Conservation (phyloP, 345 rosid species). For the Populus alba region DNA sequence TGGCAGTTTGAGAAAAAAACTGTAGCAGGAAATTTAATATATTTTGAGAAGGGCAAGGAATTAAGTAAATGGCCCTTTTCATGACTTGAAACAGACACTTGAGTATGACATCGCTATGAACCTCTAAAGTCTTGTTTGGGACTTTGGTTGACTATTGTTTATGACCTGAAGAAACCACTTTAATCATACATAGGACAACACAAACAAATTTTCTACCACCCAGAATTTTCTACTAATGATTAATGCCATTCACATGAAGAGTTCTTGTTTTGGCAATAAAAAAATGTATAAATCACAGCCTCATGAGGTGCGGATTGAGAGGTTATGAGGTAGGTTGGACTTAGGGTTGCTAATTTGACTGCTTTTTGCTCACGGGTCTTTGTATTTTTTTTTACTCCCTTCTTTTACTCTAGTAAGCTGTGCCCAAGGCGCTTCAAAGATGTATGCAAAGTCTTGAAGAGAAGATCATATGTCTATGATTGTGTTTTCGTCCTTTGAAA, state of each 20-base stretch:
- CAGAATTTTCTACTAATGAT: not conserved
- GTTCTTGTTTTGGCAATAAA: not conserved
- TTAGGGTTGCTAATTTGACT: not conserved
- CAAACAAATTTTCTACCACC: not conserved
- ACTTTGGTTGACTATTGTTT: slow-evolving; percentile 3
- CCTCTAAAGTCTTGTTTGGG: not conserved
- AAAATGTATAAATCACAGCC: not conserved
- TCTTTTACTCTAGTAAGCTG: not conserved
- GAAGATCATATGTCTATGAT: not conserved
- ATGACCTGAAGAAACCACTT: not conserved
- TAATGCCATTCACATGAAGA: not conserved
- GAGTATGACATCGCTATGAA: too few relatives aligned
- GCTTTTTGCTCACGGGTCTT: not conserved
- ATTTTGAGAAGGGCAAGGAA: not conserved
- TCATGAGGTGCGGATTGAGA: not conserved
- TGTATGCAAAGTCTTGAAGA: not conserved
- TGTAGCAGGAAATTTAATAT: not conserved
- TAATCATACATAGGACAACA: not conserved
- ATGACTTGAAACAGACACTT: not conserved
- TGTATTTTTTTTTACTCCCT: too few relatives aligned
- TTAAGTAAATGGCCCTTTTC: not conserved
- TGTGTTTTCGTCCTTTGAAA: not conserved
- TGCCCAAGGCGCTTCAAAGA: not conserved
- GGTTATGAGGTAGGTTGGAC: not conserved
- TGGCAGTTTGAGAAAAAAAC: not conserved